Base-by-base conservation (phyloP, 2,329 filamentous ascomycete genomes). In the Aspergillus thermomutatus region DNA sequence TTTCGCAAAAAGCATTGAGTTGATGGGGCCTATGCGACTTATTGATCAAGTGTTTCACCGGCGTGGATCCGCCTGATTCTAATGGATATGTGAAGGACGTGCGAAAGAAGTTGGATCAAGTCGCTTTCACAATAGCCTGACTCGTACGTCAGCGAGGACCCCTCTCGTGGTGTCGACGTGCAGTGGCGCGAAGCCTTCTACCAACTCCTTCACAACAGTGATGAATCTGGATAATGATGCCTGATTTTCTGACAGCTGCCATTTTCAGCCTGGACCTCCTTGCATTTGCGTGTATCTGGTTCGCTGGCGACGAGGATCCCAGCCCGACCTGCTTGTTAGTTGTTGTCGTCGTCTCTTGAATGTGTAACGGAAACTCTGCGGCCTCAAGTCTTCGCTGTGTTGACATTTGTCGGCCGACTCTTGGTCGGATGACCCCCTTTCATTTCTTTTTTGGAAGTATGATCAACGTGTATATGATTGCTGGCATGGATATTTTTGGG, bases 11-110 rank as follows among this genome's bases (percentile, higher is more conserved):
- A 82, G 84, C 52, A 76, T 87, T 70, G 85, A 88, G 61, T 84
- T 85, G 58, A 78, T 88, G 62, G 82, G 82, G 25, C 83, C 86
- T 14, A 86, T 81, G 66, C 80, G 81, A 41, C 76, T 88, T 59
- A 83, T 88, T 62, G 82, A 85, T 70, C 84, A 86, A 60, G 81
- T 88, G 60, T 86, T 88, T 70, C 79, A 83, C 68, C 80, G 84
- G 62, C 70, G 77, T 53, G 70, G 71, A 58, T 75, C 72, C 11
- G 71, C 73, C 46, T 71, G 62, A 59, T 14, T 14, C 19, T 23
- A 14, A 17, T 23, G 41, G 10, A 23, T 19, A 45, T 14, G 5
- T 21, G 37, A 26, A 61, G 25, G 46, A 49, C 26, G 40, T 43
- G 34, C 9, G 28, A 46, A 48, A 21, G 7, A 19, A 7, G 11